Evolutionary conservation across 345 rosid species (phyloP), one percentile per base, ranked within the genome.

Genomic region (Clarkia xantiana): DNA sequence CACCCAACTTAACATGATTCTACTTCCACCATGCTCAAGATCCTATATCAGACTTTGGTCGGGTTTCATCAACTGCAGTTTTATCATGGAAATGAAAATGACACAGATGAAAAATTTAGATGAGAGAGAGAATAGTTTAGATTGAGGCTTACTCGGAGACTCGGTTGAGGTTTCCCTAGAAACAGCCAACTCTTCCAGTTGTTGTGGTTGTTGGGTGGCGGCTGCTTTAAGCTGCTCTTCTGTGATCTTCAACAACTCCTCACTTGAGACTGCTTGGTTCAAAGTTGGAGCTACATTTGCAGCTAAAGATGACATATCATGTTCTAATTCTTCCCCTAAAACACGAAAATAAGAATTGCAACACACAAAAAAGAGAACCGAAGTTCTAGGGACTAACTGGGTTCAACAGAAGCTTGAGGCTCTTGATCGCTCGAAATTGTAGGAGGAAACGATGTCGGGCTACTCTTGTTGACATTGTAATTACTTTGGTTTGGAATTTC

Each of bases 221-320:
- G 69, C 54, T 67, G 89, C 76, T 62, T 84, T 78, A 22, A 84
- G 78, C 68, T 84, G 98, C 64, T 81, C 93, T 57, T 91, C 93
- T 1, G 94, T 81, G 54, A 84, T 44, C 78, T 78, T 84, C 63
- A 81, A 66, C 65, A 76, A 79, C 41, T 79, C 96, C 55, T 91
- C 94, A 0, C 73, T 75, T 4, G 89, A 71, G 72, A 84, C 84
- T 19, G 82, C 87, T 61, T 47, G 63, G 53, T 59, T 68, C 51
- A 72, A 58, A 11, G 73, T 55, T 54, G 75, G 14, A 67, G 63
- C 16, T n/a, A 76, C 89, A 70, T 84, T 96, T 81, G 72, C 59
- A 45, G 18, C 22, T 44, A 60, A 36, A 10, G 9, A 29, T 42
- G 17, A n/a, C 18, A 22, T 16, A 17, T 42, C n/a, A n/a, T n/a